Percentiles rank a stretch among this genome's conserved stretches.
These are phyloP conservation scores for Adansonia digitata DNA, from an alignment of 345 rosid species.

Conservation along the genomic window DNA sequence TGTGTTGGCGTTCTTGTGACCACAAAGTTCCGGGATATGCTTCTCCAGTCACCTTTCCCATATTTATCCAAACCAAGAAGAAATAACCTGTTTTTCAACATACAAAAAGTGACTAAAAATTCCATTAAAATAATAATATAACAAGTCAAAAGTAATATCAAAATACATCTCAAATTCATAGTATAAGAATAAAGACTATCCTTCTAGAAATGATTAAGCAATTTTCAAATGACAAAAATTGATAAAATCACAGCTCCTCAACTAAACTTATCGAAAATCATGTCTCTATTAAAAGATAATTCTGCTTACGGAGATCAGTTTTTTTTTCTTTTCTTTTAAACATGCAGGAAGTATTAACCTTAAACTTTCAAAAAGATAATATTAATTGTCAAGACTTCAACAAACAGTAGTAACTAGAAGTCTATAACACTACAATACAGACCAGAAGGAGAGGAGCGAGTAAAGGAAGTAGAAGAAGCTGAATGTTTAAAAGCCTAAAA, in stretches of 20 bases:
- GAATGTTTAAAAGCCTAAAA: background rate
- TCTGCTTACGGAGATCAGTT: background rate
- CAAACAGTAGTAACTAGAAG: background rate
- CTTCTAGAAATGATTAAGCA: background rate
- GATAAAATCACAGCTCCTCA: background rate
- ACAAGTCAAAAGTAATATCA: background rate
- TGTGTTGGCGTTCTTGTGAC: conserved; percentile 96
- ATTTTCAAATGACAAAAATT: background rate
- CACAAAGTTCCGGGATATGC: conserved; percentile 91
- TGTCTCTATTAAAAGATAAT: background rate
- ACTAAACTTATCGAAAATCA: background rate
- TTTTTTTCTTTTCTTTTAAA: background rate
- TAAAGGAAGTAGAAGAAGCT: background rate
- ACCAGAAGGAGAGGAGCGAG: too few species aligned
- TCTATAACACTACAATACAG: background rate
- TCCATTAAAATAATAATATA: background rate
- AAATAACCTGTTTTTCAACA: conserved; percentile 59
- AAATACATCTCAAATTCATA: background rate
- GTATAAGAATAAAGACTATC: background rate
- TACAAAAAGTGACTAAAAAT: conserved; percentile 6
- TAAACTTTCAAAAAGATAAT: background rate
- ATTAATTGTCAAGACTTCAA: background rate
- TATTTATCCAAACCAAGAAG: conserved; percentile 95
- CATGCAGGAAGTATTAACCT: background rate
- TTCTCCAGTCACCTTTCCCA: conserved; percentile 98